Conservation (phyloP, 257 asterid genomes). For the Capsicum rhomboideum region DNA sequence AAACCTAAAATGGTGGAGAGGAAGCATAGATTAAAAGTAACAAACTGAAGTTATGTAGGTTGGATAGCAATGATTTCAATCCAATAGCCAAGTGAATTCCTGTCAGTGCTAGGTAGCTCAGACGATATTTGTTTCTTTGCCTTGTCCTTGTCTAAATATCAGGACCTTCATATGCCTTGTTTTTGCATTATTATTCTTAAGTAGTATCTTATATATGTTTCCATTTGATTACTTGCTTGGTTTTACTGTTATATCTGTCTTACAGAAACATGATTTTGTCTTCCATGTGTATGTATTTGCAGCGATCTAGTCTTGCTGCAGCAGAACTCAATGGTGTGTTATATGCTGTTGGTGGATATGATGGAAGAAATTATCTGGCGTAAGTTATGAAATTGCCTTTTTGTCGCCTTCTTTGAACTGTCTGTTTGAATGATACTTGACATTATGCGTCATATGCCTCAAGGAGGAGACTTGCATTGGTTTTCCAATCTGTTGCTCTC, state of each 20-base stretch:
- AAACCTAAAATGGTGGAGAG: background rate
- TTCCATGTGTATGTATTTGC: conserved; percentile 3
- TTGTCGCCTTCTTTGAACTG: background rate
- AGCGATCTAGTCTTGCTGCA: conserved; percentile 78
- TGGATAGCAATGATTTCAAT: background rate
- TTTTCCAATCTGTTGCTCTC: background rate
- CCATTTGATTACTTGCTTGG: background rate
- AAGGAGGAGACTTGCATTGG: background rate
- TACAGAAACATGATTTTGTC: conserved; percentile 1
- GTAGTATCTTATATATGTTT: background rate
- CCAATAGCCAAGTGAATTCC: background rate
- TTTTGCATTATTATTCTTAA: background rate
- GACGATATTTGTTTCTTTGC: background rate
- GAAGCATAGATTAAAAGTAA: background rate
- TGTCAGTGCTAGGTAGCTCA: background rate
- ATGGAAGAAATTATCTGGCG: conserved; percentile 57
- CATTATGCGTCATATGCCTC: background rate
- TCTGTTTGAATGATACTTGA: background rate
- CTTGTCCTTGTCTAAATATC: background rate
- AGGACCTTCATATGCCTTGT: background rate
- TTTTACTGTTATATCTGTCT: background rate
- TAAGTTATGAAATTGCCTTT: conserved; percentile 22
- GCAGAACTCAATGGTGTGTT: conserved; percentile 71
- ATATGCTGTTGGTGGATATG: conserved; percentile 80
- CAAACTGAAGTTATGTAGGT: background rate